Conservation (phyloP, 768 basidiomycete genomes). For the Lactifluus pinguis region DNA sequence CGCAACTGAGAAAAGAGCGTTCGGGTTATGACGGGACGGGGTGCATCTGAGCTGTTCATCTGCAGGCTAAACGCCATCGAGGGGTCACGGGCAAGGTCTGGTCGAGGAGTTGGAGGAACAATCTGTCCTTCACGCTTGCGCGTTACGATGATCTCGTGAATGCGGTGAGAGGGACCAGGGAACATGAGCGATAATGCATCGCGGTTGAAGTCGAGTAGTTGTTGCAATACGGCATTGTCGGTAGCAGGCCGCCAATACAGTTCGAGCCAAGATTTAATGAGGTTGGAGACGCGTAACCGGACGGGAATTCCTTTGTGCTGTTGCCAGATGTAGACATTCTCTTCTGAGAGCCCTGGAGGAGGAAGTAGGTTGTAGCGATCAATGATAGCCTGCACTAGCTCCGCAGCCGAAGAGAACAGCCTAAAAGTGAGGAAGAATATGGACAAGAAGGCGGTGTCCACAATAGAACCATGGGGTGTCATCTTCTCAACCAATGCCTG, state of each 20-base stretch:
- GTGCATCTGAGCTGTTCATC: constrained; percentile 48
- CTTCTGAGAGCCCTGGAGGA: constrained; percentile 44
- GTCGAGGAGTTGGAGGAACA: constrained; percentile 45
- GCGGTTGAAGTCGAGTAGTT: constrained; percentile 50
- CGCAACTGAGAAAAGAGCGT: constrained; percentile 59
- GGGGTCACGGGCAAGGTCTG: constrained; percentile 61
- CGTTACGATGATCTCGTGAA: constrained; percentile 55
- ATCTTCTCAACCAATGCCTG: constrained; percentile 91
- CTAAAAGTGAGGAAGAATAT: constrained; percentile 97
- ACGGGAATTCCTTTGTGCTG: constrained; percentile 85
- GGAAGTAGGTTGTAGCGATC: constrained; percentile 76
- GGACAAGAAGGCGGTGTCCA: constrained; percentile 76
- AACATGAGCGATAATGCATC: constrained; percentile 56
- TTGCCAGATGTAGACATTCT: constrained; percentile 68
- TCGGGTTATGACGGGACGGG: constrained; percentile 82
- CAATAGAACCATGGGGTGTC: constrained; percentile 89
- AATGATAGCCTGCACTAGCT: constrained; percentile 71
- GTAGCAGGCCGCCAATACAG: constrained; percentile 73
- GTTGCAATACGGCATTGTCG: constrained; percentile 57
- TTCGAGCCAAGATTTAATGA: constrained; percentile 93
- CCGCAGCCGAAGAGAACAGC: constrained; percentile 70
- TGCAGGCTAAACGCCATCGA: constrained; percentile 67
- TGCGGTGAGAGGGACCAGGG: constrained; percentile 60
- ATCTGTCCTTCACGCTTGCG: constrained; percentile 35
- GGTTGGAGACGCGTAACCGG: constrained; percentile 82